Percentiles rank a stretch among this genome's conserved stretches.
phyloP scores from a whole-genome alignment of 2,329 filamentous ascomycete genomes.

The Calonectria pseudoreteaudii region DNA sequence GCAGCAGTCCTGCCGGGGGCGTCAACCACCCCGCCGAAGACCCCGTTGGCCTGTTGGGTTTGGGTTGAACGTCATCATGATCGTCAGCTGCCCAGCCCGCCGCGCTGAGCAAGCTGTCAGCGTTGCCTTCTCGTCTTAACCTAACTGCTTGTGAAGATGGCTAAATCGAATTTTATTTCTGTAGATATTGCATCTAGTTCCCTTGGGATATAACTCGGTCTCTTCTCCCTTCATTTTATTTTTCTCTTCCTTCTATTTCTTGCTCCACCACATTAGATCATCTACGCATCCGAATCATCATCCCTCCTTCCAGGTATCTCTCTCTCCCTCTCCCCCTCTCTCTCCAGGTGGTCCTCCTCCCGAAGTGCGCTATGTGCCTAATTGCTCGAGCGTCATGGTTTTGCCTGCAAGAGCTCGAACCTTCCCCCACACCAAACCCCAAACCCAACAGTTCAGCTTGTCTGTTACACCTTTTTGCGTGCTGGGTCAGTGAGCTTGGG shows the following conservation, averaged over 20 bases:
- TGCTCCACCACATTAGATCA: neutral
- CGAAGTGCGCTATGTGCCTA: neutral
- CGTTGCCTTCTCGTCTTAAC: slow-evolving; percentile 1
- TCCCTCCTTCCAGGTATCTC: neutral
- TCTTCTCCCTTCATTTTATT: neutral
- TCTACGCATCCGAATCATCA: neutral
- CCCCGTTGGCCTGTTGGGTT: slow-evolving; percentile 1
- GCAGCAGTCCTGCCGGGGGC: neutral
- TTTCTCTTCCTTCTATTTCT: neutral
- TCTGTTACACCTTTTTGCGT: neutral
- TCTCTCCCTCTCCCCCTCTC: neutral
- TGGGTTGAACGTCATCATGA: slow-evolving; percentile 13
- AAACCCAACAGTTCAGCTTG: neutral
- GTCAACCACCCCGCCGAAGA: neutral
- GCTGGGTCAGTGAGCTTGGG: neutral
- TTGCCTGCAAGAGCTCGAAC: neutral
- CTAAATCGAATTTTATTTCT: neutral
- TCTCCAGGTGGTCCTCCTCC: neutral
- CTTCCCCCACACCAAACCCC: neutral
- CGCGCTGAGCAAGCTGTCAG: slow-evolving; percentile 10
- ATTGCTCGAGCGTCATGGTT: neutral
- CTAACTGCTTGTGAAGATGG: neutral
- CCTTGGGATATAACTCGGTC: neutral
- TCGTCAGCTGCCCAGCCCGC: slow-evolving; percentile 4
- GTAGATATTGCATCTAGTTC: neutral